These are phyloP conservation scores for Penicillium nucicola DNA, from an alignment of 495 filamentous ascomycete genomes.

Conservation along the genomic window DNA sequence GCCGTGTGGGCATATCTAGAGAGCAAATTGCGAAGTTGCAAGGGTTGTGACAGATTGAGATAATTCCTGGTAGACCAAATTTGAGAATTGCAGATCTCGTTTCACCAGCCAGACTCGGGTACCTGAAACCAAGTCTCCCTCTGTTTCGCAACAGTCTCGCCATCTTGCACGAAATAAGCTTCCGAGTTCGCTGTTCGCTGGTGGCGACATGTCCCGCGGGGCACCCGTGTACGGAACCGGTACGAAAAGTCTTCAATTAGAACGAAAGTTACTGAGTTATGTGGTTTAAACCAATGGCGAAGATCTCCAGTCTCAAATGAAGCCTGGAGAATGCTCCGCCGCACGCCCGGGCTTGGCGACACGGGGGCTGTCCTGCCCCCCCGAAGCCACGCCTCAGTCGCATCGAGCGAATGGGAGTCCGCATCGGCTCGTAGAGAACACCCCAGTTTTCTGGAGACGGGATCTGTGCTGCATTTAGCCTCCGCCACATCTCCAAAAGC, in stretches of 20 bases:
- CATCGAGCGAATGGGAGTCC: slow-evolving; percentile 10
- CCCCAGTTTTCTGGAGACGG: slow-evolving; percentile 5
- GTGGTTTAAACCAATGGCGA: too few species aligned
- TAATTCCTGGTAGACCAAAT: background rate
- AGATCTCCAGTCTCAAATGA: background rate
- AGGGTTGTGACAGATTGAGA: background rate
- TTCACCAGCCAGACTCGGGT: slow-evolving; percentile 1
- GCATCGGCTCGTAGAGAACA: background rate
- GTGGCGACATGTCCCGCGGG: background rate
- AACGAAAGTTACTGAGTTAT: too few species aligned
- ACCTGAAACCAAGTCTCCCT: background rate
- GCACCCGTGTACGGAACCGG: background rate
- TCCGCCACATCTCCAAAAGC: background rate
- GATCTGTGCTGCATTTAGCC: slow-evolving; percentile 13
- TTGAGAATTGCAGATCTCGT: slow-evolving; percentile 1
- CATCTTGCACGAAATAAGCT: background rate
- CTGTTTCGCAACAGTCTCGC: background rate
- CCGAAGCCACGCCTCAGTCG: slow-evolving; percentile 8
- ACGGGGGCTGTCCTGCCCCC: background rate
- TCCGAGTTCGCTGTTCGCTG: background rate
- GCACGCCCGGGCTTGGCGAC: slow-evolving; percentile 13
- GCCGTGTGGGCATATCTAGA: slow-evolving; percentile 1
- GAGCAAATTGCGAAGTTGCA: background rate
- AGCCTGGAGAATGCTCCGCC: background rate
- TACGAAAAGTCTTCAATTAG: background rate